Base-by-base conservation (phyloP, 225 moss, liverwort and hornwort genomes). In the Marchantia paleacea region DNA sequence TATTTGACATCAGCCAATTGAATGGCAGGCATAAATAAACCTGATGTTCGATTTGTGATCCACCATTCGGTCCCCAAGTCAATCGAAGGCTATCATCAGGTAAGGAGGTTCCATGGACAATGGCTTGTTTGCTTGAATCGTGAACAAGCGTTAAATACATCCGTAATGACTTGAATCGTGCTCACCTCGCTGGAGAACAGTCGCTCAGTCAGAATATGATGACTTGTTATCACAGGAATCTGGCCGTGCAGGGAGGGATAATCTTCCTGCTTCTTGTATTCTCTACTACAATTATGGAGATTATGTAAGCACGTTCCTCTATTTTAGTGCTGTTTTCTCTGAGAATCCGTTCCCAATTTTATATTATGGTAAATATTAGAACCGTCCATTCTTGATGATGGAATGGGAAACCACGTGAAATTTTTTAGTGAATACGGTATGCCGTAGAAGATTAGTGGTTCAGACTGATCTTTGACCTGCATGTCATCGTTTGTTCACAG, bases 41-140 rank as follows among this genome's bases (percentile, higher is more conserved):
- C 97, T 24, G 97, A 97, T 84, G 95, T 97, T 68, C 91, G 97
- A 72, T 97, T 94, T 90, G 97, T 97, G 73, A 95, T 97, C 60
- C 97, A 97, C 69, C 97, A 97, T 81, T 97, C 97, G 67, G 86
- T 95, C 82, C 93, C 97, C 18, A 97, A 97, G 86, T 95, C 97
- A 72, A 93, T 97, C 62, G 97, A 97, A 86, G 97, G 97, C 70
- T 97, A 97, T 88, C 97, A 97, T 81, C 97, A 97, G 97, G 97
- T 95, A 86, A 78, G 50, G 15, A 75, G n/a, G n/a, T 8, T 74
- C 51, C 7, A 7, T 58, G 58, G 18, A 12, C 15, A 39, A 39
- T 39, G 39, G 39, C 39, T 39, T 70, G 18, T 30, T 70, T 19
- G 29, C 6, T 70, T 70, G 69, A 47, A 39, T 31, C 7, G 16